Percentiles rank a stretch among this genome's conserved stretches.
Evolutionary conservation across 176 grass and related monocot genomes (phyloP).

Genomic region (Cenchrus purpureus): DNA sequence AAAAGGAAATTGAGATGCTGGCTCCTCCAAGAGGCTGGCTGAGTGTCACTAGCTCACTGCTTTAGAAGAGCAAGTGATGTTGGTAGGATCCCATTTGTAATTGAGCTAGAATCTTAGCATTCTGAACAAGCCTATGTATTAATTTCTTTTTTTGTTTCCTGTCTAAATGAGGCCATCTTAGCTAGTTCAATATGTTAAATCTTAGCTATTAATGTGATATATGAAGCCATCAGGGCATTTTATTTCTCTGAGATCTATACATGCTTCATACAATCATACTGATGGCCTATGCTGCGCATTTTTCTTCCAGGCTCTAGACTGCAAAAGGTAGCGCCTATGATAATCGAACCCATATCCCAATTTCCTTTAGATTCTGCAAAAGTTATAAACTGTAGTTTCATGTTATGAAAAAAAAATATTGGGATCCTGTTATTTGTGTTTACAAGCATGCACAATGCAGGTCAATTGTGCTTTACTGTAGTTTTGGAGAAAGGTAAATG

Average conservation of each 20-base stretch:
- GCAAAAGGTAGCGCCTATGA: neutral
- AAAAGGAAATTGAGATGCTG: neutral
- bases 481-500: too few species aligned
- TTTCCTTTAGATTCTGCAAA: neutral
- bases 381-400: neutral
- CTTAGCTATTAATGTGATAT: neutral
- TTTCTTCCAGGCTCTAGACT: neutral
- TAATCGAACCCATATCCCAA: neutral
- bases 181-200: slow-evolving; percentile 22
- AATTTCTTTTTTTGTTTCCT: slow-evolving; percentile 24
- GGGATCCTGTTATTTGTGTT: neutral
- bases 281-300: neutral
- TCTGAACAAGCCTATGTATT: slow-evolving; percentile 39
- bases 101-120: slow-evolving; percentile 40
- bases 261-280: neutral
- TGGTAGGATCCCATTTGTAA: slow-evolving; percentile 38
- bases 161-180: slow-evolving; percentile 42
- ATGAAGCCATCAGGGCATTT: neutral
- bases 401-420: neutral
- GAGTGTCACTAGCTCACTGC: neutral
- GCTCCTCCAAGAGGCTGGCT: slow-evolving; percentile 27
- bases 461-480: neutral
- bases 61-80: slow-evolving; percentile 22
- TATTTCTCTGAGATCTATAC: neutral
- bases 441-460: neutral